Conservation (phyloP, 352 stramenopile species). For the Halophytophthora polymorphica region DNA sequence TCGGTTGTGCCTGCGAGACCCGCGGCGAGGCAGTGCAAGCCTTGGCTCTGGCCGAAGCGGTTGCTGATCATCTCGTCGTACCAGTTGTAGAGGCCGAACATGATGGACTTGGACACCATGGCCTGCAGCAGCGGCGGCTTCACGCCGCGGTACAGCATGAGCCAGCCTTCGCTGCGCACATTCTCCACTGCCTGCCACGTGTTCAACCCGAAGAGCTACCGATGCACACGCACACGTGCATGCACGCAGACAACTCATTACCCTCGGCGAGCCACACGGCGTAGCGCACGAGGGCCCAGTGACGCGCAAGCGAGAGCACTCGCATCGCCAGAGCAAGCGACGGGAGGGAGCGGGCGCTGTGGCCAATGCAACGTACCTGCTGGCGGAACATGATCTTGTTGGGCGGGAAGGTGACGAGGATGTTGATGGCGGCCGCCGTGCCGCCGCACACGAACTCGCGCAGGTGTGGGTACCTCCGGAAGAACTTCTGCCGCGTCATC, state of each 20-base stretch:
- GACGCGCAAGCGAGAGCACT: too few relatives aligned
- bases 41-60: slow-evolving; percentile 36
- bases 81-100: slow-evolving; percentile 90
- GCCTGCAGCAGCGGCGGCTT: slow-evolving; percentile 82
- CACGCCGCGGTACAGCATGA: slow-evolving; percentile 81
- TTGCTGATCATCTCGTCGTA: slow-evolving; percentile 63
- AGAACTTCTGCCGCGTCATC: slow-evolving; percentile 26
- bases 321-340: too few relatives aligned
- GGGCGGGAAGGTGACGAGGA: slow-evolving; percentile 81
- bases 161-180: slow-evolving; percentile 51
- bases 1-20: slow-evolving; percentile 78
- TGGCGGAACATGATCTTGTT: slow-evolving; percentile 92
- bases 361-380: slow-evolving; percentile 43
- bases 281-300: too few relatives aligned
- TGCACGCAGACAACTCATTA: neutral
- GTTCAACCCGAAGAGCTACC: slow-evolving; percentile 79
- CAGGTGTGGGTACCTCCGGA: slow-evolving; percentile 57
- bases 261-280: too few relatives aligned
- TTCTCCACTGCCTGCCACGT: slow-evolving; percentile 71
- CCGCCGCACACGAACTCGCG: slow-evolving; percentile 83
- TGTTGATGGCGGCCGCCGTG: slow-evolving; percentile 83
- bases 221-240: slow-evolving; percentile 6
- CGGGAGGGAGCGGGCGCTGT: too few relatives aligned
- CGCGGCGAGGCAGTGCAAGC: slow-evolving; percentile 55
- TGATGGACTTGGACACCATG: slow-evolving; percentile 85